Conservation (phyloP, 495 filamentous ascomycete genomes). For the Parachaetomium inaequale region DNA sequence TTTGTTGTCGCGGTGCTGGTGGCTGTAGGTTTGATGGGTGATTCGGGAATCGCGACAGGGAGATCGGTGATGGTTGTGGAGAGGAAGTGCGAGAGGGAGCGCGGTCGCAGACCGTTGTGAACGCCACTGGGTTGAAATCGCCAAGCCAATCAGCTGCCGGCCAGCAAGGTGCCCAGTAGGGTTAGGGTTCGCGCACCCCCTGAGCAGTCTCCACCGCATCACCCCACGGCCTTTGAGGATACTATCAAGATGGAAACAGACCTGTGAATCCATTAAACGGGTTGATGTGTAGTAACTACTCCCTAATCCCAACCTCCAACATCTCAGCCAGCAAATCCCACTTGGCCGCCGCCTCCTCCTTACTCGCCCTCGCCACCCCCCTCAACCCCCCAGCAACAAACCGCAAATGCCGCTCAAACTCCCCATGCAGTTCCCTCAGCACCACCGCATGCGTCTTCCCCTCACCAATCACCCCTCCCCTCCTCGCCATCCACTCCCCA, state of each 20-base stretch:
- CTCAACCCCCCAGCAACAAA: conserved; percentile 55
- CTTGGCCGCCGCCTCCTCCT: conserved; percentile 46
- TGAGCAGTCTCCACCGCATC: no score
- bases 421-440: conserved; percentile 42
- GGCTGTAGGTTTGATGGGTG: not conserved
- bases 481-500: not conserved
- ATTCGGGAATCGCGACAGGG: not conserved
- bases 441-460: conserved; percentile 37
- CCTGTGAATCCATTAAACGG: no score
- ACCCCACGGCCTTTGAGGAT: no score
- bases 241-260: no score
- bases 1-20: not conserved
- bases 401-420: conserved; percentile 49
- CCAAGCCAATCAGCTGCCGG: no score
- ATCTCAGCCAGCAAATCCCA: conserved; percentile 60
- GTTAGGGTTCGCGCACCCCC: no score
- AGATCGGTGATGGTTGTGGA: not conserved
- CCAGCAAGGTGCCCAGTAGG: no score
- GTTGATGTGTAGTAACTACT: no score
- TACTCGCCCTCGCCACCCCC: conserved; percentile 57
- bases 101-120: no score
- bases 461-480: not conserved
- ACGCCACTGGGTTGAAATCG: not conserved
- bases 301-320: conserved; percentile 48
- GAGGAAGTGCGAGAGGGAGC: no score